A percentile compares a stretch with the other conserved stretches of the same genome.
These are phyloP conservation scores for Akanthomyces dipterigenus DNA, from an alignment of 2,329 filamentous ascomycete genomes.

Conservation along the genomic window DNA sequence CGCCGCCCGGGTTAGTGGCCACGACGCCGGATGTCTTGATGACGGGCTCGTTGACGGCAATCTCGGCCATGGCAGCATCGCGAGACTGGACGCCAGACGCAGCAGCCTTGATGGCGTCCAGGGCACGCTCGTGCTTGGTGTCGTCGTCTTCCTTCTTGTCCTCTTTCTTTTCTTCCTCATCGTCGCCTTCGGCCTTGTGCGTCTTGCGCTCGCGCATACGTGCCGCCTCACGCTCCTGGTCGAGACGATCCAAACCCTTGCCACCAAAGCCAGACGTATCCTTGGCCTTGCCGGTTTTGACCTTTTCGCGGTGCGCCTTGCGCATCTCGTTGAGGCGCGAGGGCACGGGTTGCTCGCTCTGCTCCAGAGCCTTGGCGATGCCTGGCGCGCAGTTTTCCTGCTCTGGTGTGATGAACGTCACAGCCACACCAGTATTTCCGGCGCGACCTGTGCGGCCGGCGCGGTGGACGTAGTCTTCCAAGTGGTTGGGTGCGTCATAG, in stretches of 20 bases:
- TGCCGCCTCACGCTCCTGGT: conserved; percentile 83
- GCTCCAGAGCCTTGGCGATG: conserved; percentile 84
- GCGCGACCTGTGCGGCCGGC: conserved; percentile 90
- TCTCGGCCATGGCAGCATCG: conserved; percentile 40
- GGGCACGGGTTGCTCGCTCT: conserved; percentile 80
- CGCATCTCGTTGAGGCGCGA: conserved; percentile 59
- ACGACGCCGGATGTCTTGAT: conserved; percentile 11
- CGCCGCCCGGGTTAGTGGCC: conserved; percentile 30
- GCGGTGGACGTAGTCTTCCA: conserved; percentile 95
- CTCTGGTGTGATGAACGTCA: conserved; percentile 87
- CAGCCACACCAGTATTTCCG: conserved; percentile 87
- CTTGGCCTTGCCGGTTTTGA: conserved; percentile 88
- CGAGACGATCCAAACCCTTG: conserved; percentile 85
- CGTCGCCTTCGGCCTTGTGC: conserved; percentile 79
- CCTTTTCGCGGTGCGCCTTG: conserved; percentile 76
- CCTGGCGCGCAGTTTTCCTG: conserved; percentile 88
- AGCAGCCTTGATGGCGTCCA: conserved; percentile 57
- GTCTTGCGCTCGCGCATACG: conserved; percentile 81
- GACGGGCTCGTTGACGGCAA: conserved; percentile 1
- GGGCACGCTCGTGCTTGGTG: conserved; percentile 61
- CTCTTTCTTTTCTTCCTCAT: conserved; percentile 74
- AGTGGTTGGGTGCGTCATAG: conserved; percentile 86
- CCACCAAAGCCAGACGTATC: conserved; percentile 87
- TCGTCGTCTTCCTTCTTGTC: conserved; percentile 64
- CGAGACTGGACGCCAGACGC: conserved; percentile 51